Evolutionary conservation across 257 asterid species (phyloP), one percentile per base, ranked within the genome.

Genomic region (Lycium ferocissimum): DNA sequence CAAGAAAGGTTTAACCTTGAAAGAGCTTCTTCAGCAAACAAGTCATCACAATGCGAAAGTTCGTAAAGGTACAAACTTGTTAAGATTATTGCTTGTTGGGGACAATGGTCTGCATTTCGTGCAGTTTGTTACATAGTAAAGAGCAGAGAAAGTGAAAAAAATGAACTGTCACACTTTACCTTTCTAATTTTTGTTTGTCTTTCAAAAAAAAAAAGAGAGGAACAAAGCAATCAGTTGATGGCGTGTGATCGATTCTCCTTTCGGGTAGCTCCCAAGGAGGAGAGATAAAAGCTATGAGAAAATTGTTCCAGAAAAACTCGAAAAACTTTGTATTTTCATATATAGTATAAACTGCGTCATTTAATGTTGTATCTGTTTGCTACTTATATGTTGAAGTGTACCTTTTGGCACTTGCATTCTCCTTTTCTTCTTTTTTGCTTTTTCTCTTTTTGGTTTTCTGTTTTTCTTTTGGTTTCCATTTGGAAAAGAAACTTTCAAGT

Each of bases 11-110:
- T 89, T 95, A 92, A 95, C 98, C 45, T 81, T 97, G 62, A 97
- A 97, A 92, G 98, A 97, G 95, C 94, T 97, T 82, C 96, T 97
- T 88, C 98, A 97, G 87, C 99, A 97, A 82, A 91, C 98, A 13
- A 92, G 95, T 86, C 99, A 97, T 88, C 96, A 97, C 89, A 97
- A 93, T 90, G 90, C 96, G 14, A 95, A 94, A 93, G 95, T 91
- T 84, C 97, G 99, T 51, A 94, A 90, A 91, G 98, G 98, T 94
- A 20, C 51, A 59, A 22, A 47, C 20, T 18, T 76, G 82, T 62
- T 26, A 75, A 40, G 18, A 63, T 53, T 58, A 8, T 53, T 22
- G 11, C 71, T 33, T 81, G 47, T 76, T 11, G 15, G 79, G 9
- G 79, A 70, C 17, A 40, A 1, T 7, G 8, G 15, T 17, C 26